Base-by-base conservation (phyloP, 345 rosid species). In the Carallia pectinifolia region DNA sequence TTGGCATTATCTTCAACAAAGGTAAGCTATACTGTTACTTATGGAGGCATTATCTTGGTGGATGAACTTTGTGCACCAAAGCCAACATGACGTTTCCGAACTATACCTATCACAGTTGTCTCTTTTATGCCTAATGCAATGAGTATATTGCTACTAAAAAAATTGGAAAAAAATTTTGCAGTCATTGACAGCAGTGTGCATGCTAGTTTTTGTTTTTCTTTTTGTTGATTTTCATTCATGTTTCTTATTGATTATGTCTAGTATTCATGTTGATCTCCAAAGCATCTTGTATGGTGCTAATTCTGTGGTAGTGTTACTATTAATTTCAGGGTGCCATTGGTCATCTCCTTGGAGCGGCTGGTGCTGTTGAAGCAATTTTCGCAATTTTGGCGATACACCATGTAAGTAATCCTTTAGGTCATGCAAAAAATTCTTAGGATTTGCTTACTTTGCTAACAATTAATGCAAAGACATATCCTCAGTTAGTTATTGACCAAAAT, bases 281-380 rank as follows among this genome's bases (percentile, higher is more conserved):
- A 64, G 48, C 38, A 65, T 23, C 16, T 31, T 23, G 13, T 37
- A 56, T 9, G 5, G 16, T 15, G 34, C 39, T 40, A 19, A 37
- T 15, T 58, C 16, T 39, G 15, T 47, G 10, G 73, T 68, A 61
- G 63, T 18, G 61, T 47, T 15, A 48, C 53, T 47, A 37, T 67
- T 61, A 56, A 69, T 37, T 75, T 63, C 84, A 92, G 97, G 98
- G 96, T 19, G 98, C 97, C 10, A 48, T 91, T 23, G 98, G 99
- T 70, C 99, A 95, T 88, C 96, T 95, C 48, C 99, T 95, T 72
- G 99, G 99, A 79, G 99, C 98, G 66, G 97, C 97, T 56, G 92
- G 97, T 74, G 96, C 99, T 2, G 94, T 90, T 66, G 98, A 90
- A 83, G 94, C 96, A 74, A 89, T 92, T 74, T 92, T 90, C 66